A percentile compares a stretch with the other conserved stretches of the same genome.
Conservation (phyloP, 208 protist genomes). For the Trypanosoma caninum region DNA sequence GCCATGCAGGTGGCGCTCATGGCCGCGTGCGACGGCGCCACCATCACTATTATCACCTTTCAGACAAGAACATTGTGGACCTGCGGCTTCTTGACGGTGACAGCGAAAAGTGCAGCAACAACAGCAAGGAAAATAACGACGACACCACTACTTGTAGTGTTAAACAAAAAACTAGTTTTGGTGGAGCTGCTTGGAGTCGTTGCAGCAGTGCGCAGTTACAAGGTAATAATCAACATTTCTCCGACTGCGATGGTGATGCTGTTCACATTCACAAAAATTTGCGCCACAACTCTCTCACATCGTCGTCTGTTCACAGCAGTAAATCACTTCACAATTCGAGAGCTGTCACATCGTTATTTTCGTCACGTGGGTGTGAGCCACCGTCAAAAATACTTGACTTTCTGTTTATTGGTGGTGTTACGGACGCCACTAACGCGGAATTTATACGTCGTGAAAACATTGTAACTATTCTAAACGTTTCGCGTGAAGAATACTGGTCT, state of each 20-base stretch:
- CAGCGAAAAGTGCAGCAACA: neutral
- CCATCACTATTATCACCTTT: conserved; percentile 2
- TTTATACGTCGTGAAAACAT: conserved; percentile 68
- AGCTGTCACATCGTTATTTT: neutral
- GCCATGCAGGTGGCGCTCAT: neutral
- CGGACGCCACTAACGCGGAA: conserved; percentile 67
- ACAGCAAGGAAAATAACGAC: neutral
- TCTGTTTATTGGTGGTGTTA: conserved; percentile 70
- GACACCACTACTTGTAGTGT: neutral
- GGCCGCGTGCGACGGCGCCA: neutral
- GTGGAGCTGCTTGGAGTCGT: neutral
- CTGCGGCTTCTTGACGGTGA: conserved; percentile 10
- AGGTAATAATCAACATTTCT: neutral
- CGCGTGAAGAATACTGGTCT: conserved; percentile 84
- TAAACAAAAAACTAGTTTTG: neutral
- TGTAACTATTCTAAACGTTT: conserved; percentile 81
- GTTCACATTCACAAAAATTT: no score
- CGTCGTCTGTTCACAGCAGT: no score
- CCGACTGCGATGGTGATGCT: neutral
- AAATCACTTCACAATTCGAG: no score
- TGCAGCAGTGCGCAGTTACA: neutral
- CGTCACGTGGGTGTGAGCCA: conserved; percentile 20
- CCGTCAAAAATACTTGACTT: conserved; percentile 74
- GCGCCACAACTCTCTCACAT: no score
- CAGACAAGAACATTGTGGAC: conserved; percentile 23